Conservation (phyloP, 2,329 filamentous ascomycete species). For the Scytalidium lignicola region DNA sequence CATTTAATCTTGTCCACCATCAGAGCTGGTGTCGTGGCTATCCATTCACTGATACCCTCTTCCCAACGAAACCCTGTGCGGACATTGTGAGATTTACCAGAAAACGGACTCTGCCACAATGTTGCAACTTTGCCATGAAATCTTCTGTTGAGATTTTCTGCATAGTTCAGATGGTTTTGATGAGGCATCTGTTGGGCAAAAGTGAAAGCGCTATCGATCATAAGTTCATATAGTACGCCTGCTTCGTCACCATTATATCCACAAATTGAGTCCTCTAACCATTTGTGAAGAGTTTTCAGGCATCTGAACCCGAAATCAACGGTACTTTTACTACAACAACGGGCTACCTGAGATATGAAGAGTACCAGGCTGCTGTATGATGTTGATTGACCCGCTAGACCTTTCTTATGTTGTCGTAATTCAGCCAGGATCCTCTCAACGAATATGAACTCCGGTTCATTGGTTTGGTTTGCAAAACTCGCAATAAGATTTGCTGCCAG, state of each 20-base stretch:
- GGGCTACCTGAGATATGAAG: conserved; percentile 41
- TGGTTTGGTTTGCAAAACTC: background rate
- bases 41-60: conserved; percentile 52
- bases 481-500: conserved; percentile 17
- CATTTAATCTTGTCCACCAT: conserved; percentile 17
- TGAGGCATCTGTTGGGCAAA: conserved; percentile 26
- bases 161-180: conserved; percentile 25
- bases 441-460: background rate
- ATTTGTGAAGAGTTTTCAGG: conserved; percentile 30
- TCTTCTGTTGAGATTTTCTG: conserved; percentile 16
- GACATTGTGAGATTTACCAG: background rate
- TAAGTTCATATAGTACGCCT: conserved; percentile 17
- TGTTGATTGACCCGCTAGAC: background rate
- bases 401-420: conserved; percentile 2
- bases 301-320: conserved; percentile 30
- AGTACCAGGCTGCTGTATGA: conserved; percentile 16
- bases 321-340: conserved; percentile 39
- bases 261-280: conserved; percentile 10
- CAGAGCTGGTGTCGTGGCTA: conserved; percentile 40
- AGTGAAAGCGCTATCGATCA: conserved; percentile 27
- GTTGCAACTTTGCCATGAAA: background rate
- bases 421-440: conserved; percentile 7
- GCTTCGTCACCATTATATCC: conserved; percentile 2
- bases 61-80: conserved; percentile 43
- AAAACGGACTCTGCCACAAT: background rate